phyloP scores from a whole-genome alignment of 805 yeast genomes.

The Myxozyma melibiosi region DNA sequence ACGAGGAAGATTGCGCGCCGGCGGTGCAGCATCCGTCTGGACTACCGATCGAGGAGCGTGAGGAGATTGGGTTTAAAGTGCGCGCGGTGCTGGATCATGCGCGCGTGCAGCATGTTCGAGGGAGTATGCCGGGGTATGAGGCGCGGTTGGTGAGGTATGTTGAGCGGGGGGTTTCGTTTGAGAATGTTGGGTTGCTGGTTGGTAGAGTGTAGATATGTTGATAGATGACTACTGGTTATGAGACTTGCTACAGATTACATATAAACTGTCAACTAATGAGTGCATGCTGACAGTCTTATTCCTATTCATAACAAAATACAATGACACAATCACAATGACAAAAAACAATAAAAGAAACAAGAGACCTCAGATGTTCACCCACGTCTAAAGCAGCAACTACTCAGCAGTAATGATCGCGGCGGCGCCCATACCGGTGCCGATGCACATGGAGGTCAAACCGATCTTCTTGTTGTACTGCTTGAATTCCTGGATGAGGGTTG shows the following conservation, averaged over 20 bases:
- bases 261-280: too few relatives aligned
- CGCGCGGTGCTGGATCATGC: slow-evolving; percentile 77
- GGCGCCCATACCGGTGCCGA: slow-evolving; percentile 99
- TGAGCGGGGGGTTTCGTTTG: slow-evolving; percentile 59
- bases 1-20: background rate
- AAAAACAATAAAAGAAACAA: too few relatives aligned
- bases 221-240: too few relatives aligned
- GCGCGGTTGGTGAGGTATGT: slow-evolving; percentile 64
- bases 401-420: slow-evolving; percentile 85
- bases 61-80: slow-evolving; percentile 63
- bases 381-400: slow-evolving; percentile 41
- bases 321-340: slow-evolving; percentile 50
- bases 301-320: slow-evolving; percentile 58
- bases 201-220: too few relatives aligned
- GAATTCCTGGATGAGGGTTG: slow-evolving; percentile 82
- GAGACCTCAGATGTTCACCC: background rate
- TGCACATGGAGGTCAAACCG: slow-evolving; percentile 95
- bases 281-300: slow-evolving; percentile 51
- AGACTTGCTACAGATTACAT: too few relatives aligned
- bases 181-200: slow-evolving; percentile 60
- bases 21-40: slow-evolving; percentile 51
- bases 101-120: slow-evolving; percentile 54
- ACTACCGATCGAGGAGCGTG: slow-evolving; percentile 53
- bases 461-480: slow-evolving; percentile 65
- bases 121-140: slow-evolving; percentile 29